Base-by-base conservation (phyloP, 106 monocot species). In the Dioscorea alata region DNA sequence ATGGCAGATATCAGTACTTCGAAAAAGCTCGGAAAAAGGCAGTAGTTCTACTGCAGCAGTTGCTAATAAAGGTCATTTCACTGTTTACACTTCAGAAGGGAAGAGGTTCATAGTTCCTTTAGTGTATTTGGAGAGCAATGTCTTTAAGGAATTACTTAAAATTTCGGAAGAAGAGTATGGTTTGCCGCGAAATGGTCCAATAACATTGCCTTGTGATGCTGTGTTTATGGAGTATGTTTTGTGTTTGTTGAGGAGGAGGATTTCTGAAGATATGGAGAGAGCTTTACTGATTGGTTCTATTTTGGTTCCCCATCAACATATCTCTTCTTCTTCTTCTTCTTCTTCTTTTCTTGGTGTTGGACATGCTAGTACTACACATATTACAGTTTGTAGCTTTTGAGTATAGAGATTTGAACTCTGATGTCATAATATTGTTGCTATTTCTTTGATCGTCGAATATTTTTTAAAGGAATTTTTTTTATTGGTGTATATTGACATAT, bases 131-230 rank as follows among this genome's bases (percentile, higher is more conserved):
- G 57, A 42, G 12, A 60, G 10, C 59, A 34, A 9, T 22, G 72
- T 72, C 66, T 72, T 78, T 33, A 20, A 32, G 8, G 78, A 78
- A 61, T 50, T 78, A 8, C 54, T 78, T 12, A 19, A 50, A 2
- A 72, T 78, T 66, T 53, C 78, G 0, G 78, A 66, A 53, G 72
- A 78, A n/a, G 49, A 72, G 52, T 78, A 60, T 23, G 78, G 78
- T 53, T 52, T 78, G 13, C 71, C 73, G 1, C 8, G 63, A 8
- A 19, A 73, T 22, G 73, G 73, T 14, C 73, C 73, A 4, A 73
- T 73, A 12, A 64, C 23, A 12, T 33, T 73, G 64, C 62, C 63
- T 13, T 73, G 28, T 35, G 53, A 64, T 32, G 73, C 50, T 12
- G 49, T 17, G 7, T 64, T 31, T 63, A 63, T 73, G 64, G 63